Base-by-base conservation (phyloP, 2,329 filamentous ascomycete genomes). In the Bipolaris zeicola region DNA sequence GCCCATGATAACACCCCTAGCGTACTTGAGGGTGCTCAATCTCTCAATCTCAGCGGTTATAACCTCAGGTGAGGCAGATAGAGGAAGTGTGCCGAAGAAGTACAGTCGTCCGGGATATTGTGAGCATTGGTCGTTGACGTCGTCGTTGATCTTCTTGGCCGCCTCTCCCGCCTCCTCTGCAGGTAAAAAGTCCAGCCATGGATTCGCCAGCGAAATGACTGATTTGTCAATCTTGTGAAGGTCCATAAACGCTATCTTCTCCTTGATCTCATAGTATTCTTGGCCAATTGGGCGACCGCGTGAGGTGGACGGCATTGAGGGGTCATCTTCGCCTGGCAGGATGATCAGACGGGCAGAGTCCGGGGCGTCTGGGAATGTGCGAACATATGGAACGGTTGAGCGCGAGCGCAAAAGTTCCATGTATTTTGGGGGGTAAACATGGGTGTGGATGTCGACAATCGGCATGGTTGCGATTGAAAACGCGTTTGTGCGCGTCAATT, bases 181-280 rank as follows among this genome's bases (percentile, higher is more conserved):
- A 0, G 80, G 76, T 0, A 96, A 78, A 71, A 96, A 97, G 76
- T 97, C 93, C 2, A 97, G 83, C 93, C 93, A 97, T 0, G 93
- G 93, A 71, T 97, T 97, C 13, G 93, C 93, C 20, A 96, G 86
- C 0, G 91, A 95, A 61, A 97, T 87, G 48, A 96, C 90, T 1
- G 90, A 95, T 62, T 89, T 87, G 75, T 89, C 85, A 73, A 97
- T 96, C 50, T 80, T 80, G 77, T 97, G 93, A 14, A 82, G 85
- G 73, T 92, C 83, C 93, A 97, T 97, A 78, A 97, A 96, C 46
- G 86, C 82, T 13, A 96, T 82, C 71, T 96, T 97, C 66, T 91
- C 83, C 14, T 81, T 78, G 55, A 96, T 87, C 42, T 91, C 90
- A 60, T 88, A 91, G 81, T 94, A 97, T 68, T 93, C 90, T 0